Base-by-base conservation (phyloP, 257 asterid genomes). In the Oldenlandia corymbosa region DNA sequence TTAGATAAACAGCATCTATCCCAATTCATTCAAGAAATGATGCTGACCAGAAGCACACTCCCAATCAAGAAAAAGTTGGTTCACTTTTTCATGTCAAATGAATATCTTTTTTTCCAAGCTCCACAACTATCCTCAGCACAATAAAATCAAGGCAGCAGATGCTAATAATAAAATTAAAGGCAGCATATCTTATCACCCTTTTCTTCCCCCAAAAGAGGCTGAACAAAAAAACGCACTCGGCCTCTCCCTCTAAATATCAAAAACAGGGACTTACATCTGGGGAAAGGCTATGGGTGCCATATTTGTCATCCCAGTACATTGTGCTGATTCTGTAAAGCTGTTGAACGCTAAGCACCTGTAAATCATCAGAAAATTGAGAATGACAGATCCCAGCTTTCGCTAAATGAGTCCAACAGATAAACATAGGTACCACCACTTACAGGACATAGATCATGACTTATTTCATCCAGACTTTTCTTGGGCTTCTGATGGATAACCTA, bases 401-500 rank as follows among this genome's bases (percentile, higher is more conserved):
- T 21, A 24, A 39, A 26, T 34, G 51, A n/a, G 11, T 55, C 10
- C 39, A 34, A 34, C 39, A 34, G 9, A 34, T 9, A 34, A 47
- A 48, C 18, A 31, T 27, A 41, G 27, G 64, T 36, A 24, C 5
- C 54, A 71, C 71, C 63, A 67, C 97, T 80, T 80, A 93, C 99
- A 18, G 97, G 99, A 67, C 99, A 93, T 51, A 93, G 82, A 79
- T 93, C 99, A 39, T 87, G 96, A 68, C 97, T 93, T 74, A 93
- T 85, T 80, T 93, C 99, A 73, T 93, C 99, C 68, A 93, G 81
- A 6, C 86, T 78, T 74, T 93, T 93, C 91, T 90, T 90, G 13
- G 99, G 99, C 86, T 93, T 93, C 79, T 93, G 99, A 76, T 93
- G 99, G 81, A 93, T 93, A 63, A 93, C 97, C 99, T 93, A 82